Conservation (phyloP, 345 rosid species). For the Microthlaspi erraticum region DNA sequence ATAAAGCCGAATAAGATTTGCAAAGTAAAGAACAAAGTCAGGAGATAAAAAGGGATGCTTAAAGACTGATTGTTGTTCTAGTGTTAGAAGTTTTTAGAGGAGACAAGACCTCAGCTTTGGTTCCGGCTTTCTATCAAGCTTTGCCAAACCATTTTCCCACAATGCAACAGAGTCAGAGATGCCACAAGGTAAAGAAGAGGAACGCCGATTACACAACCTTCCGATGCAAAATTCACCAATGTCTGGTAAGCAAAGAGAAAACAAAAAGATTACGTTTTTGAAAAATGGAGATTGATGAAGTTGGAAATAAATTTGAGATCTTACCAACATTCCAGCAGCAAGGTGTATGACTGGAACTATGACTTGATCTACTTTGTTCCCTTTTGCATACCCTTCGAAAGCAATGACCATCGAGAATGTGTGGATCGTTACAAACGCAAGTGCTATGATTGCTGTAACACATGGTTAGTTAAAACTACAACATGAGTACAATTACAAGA, state of each 20-base stretch:
- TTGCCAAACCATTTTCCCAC: constrained; percentile 82
- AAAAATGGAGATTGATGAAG: not conserved
- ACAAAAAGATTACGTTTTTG: not conserved
- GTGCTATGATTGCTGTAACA: constrained; percentile 82
- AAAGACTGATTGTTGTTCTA: not conserved
- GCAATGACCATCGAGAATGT: constrained; percentile 98
- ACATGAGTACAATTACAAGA: constrained; percentile 18
- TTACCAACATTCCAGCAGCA: constrained; percentile 87
- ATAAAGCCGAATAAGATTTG: not conserved
- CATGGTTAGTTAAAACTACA: constrained; percentile 36
- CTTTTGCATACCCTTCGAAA: constrained; percentile 85
- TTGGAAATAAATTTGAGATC: constrained; percentile 25
- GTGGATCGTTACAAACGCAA: constrained; percentile 88
- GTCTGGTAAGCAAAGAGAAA: constrained; percentile 53
- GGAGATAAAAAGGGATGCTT: not conserved
- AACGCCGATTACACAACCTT: constrained; percentile 77
- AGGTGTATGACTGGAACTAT: constrained; percentile 88
- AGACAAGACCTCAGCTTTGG: constrained; percentile 14
- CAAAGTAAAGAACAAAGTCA: constrained; percentile 19
- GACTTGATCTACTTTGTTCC: constrained; percentile 78
- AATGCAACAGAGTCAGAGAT: constrained; percentile 66
- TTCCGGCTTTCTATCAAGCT: constrained; percentile 63
- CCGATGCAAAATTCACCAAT: constrained; percentile 77
- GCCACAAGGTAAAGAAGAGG: constrained; percentile 81
- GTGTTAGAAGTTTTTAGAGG: not conserved